Percentiles rank a stretch among this genome's conserved stretches.
Conservation (phyloP, 352 stramenopile genomes). For the Halophytophthora polymorphica region DNA sequence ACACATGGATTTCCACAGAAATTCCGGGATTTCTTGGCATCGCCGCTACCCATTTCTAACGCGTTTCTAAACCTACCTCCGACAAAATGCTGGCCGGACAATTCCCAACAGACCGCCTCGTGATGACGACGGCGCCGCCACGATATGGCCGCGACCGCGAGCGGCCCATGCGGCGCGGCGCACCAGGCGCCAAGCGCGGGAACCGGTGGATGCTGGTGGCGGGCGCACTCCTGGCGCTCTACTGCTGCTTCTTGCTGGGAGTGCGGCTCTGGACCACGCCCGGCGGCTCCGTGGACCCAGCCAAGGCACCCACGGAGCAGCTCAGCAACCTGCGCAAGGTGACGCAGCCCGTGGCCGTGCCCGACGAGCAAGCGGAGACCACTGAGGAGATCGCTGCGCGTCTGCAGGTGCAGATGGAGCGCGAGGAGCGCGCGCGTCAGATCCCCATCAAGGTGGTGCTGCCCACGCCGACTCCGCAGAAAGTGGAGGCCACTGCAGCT, state of each 20-base stretch:
- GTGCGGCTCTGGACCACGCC: constrained; percentile 20
- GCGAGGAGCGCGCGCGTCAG: constrained; percentile 15
- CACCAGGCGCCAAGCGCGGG: constrained; percentile 10
- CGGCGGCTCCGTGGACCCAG: constrained; percentile 8
- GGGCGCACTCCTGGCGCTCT: constrained; percentile 22
- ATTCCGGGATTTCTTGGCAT: too few species aligned
- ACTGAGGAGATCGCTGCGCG: constrained; percentile 13
- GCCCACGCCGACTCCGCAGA: constrained; percentile 3
- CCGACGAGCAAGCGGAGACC: constrained; percentile 16
- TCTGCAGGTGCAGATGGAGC: constrained; percentile 17
- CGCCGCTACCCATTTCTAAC: too few species aligned
- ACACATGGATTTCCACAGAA: too few species aligned
- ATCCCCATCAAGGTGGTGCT: constrained; percentile 28
- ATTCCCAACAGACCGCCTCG: too few species aligned
- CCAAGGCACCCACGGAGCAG: constrained; percentile 15
- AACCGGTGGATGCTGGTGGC: constrained; percentile 16
- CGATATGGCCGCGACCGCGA: constrained; percentile 21
- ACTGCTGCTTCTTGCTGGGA: constrained; percentile 24
- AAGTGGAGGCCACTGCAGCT: constrained; percentile 4
- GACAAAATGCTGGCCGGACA: too few species aligned
- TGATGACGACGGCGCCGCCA: constrained; percentile 13
- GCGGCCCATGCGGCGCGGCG: constrained; percentile 9
- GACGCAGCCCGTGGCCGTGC: constrained; percentile 9
- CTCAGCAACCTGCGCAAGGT: constrained; percentile 30
- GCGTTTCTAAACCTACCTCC: too few species aligned